Percentiles rank a stretch among this genome's conserved stretches.
These are phyloP conservation scores for Prunella vulgaris DNA, from an alignment of 257 asterid genomes.

Conservation along the genomic window DNA sequence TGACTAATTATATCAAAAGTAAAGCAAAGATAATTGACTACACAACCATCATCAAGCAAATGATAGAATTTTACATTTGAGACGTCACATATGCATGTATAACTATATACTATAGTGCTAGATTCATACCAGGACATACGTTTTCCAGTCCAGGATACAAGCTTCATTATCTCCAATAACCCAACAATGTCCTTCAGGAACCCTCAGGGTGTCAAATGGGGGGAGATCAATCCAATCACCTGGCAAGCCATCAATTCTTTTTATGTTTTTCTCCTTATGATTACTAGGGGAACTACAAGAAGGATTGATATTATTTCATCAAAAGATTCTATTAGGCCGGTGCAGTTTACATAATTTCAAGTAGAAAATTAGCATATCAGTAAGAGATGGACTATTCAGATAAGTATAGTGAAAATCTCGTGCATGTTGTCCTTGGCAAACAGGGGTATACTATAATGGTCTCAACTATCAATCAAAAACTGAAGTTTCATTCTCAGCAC, in stretches of 20 bases:
- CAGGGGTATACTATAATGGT: background rate
- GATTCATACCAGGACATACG: slow-evolving; percentile 66
- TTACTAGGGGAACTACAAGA: slow-evolving; percentile 63
- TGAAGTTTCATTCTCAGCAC: background rate
- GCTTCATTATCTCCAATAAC: slow-evolving; percentile 83
- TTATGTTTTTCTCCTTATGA: slow-evolving; percentile 55
- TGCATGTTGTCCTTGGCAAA: background rate
- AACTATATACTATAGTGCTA: background rate
- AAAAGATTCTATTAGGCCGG: slow-evolving; percentile 9
- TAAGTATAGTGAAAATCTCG: background rate
- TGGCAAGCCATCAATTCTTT: slow-evolving; percentile 78
- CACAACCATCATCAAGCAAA: too few relatives aligned
- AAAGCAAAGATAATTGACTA: too few relatives aligned
- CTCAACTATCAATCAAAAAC: background rate
- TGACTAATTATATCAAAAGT: background rate
- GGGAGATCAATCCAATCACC: slow-evolving; percentile 69
- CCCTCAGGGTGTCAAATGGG: slow-evolving; percentile 44
- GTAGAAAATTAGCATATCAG: background rate
- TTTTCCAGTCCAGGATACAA: slow-evolving; percentile 72
- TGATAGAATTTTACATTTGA: too few relatives aligned
- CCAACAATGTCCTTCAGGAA: slow-evolving; percentile 97
- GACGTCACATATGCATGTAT: background rate
- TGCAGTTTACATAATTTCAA: background rate
- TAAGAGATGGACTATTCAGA: background rate
- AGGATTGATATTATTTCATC: background rate